phyloP scores from a whole-genome alignment of 163 green algal genomes.

The Volvox carteri region DNA sequence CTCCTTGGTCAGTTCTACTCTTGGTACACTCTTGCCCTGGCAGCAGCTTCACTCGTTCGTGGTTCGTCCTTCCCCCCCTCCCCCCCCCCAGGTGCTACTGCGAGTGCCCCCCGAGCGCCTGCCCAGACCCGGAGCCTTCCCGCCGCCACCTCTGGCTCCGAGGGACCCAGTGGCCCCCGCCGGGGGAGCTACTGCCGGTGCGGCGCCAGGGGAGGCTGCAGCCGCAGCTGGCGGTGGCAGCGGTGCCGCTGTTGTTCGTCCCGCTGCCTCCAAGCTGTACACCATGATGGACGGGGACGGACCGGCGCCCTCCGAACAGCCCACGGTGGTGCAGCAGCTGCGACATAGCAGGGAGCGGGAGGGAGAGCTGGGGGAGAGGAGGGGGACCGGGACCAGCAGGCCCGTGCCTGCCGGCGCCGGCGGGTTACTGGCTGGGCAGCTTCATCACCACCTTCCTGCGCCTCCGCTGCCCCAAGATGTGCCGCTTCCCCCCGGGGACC shows the following conservation, averaged over 20 bases:
- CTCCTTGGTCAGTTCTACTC: no score
- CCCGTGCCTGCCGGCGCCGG: no score
- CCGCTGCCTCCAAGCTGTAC: constrained; percentile 55
- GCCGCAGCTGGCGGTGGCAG: no score
- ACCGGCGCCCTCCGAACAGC: constrained; percentile 28
- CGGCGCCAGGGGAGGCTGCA: not conserved
- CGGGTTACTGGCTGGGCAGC: no score
- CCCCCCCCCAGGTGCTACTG: constrained; percentile 31
- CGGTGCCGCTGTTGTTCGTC: not conserved
- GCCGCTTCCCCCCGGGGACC: no score
- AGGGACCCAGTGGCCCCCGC: no score
- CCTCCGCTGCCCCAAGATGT: no score
- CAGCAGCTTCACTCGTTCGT: no score
- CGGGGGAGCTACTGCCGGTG: not conserved
- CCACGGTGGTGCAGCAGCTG: constrained; percentile 46
- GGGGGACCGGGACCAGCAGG: no score
- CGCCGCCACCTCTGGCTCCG: not conserved
- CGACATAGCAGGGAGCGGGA: not conserved
- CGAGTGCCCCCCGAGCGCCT: not conserved
- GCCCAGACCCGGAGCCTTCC: not conserved
- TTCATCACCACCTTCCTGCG: no score
- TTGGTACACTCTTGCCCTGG: no score
- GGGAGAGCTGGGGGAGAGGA: not conserved
- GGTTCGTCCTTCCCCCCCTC: no score
- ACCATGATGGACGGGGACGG: constrained; percentile 44